Evolutionary conservation across 176 grass and related monocot species (phyloP).

Genomic region (Areca catechu): DNA sequence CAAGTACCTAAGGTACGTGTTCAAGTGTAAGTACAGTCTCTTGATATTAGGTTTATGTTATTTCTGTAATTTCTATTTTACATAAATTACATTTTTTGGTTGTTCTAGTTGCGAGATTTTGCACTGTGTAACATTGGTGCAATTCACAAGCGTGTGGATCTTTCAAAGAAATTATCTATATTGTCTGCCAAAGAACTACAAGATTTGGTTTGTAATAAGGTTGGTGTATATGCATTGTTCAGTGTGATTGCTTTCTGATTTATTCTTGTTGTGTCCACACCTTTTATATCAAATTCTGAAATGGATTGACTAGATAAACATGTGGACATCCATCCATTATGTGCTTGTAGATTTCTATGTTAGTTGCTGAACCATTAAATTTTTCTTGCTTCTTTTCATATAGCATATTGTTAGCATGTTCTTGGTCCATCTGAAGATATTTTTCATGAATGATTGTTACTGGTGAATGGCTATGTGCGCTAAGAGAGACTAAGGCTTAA

Average conservation of each 20-base stretch:
- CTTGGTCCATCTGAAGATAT: no score
- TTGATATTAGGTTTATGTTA: neutral
- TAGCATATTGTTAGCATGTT: no score
- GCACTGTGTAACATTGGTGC: conserved; percentile 83
- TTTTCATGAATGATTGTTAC: no score
- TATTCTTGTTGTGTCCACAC: no score
- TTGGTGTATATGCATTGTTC: conserved; percentile 26
- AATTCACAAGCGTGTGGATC: conserved; percentile 84
- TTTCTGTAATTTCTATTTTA: conserved; percentile 9
- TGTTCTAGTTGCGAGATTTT: conserved; percentile 62
- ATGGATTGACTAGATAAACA: no score
- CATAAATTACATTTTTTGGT: conserved; percentile 16
- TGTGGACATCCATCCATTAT: no score
- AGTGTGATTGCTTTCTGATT: conserved; percentile 13
- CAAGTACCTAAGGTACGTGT: conserved; percentile 76
- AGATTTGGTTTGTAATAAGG: conserved; percentile 87
- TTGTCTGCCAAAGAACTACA: conserved; percentile 69
- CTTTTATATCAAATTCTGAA: no score
- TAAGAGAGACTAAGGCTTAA: no score
- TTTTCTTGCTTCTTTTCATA: no score
- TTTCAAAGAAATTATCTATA: conserved; percentile 80
- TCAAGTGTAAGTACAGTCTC: conserved; percentile 11
- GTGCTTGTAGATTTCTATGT: no score
- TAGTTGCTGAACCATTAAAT: no score
- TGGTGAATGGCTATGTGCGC: no score